Conservation (phyloP, 2,329 filamentous ascomycete genomes). For the Colletotrichum ledebouriae region DNA sequence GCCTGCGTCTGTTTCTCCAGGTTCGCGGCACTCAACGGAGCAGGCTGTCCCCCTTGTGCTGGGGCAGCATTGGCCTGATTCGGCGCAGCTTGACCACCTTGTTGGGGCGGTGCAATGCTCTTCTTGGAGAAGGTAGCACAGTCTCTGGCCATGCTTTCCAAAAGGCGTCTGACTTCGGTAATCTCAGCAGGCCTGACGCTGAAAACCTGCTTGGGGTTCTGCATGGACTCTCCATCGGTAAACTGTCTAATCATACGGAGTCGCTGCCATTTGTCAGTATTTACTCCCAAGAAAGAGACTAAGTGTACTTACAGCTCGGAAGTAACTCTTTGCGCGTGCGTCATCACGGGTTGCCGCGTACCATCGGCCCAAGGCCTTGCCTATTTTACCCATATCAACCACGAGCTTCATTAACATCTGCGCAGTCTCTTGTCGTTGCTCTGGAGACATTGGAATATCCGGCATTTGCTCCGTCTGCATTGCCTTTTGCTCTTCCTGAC, state of each 20-base stretch:
- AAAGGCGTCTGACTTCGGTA: slow-evolving; percentile 61
- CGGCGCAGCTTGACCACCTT: slow-evolving; percentile 43
- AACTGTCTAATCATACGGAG: slow-evolving; percentile 68
- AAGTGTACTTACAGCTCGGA: slow-evolving; percentile 62
- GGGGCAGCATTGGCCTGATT: slow-evolving; percentile 44
- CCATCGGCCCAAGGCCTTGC: slow-evolving; percentile 61
- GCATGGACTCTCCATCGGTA: slow-evolving; percentile 61
- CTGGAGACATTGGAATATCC: slow-evolving; percentile 61
- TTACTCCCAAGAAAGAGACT: background rate
- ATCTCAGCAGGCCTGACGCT: slow-evolving; percentile 66
- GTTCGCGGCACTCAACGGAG: slow-evolving; percentile 61
- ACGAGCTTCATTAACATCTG: slow-evolving; percentile 59
- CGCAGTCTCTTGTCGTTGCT: slow-evolving; percentile 60
- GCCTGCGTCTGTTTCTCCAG: slow-evolving; percentile 66
- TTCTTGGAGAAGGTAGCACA: slow-evolving; percentile 51
- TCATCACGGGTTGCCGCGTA: slow-evolving; percentile 64
- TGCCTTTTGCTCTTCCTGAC: slow-evolving; percentile 57
- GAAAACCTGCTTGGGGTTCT: slow-evolving; percentile 61
- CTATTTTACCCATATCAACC: slow-evolving; percentile 59
- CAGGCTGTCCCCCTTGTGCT: slow-evolving; percentile 35
- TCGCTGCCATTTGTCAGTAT: slow-evolving; percentile 61
- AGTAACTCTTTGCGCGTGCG: slow-evolving; percentile 63
- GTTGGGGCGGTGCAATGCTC: slow-evolving; percentile 28
- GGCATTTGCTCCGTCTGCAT: slow-evolving; percentile 56
- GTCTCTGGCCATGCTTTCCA: slow-evolving; percentile 67